Evolutionary conservation across 73 alveolate species (phyloP).

Genomic region (Durusdinium trenchii): DNA sequence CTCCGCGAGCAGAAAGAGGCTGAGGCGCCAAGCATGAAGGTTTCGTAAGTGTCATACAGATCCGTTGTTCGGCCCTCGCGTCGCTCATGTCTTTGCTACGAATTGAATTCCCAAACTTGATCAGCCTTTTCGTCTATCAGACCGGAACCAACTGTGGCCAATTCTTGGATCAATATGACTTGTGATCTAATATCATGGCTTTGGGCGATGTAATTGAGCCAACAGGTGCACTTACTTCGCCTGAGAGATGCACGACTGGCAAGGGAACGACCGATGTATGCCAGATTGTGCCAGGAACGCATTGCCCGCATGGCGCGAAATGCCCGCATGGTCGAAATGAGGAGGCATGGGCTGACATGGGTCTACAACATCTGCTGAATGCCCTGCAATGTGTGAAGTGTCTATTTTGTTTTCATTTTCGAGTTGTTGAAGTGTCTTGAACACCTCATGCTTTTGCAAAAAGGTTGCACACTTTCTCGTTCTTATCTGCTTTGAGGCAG

Average conservation of each 20-base stretch:
- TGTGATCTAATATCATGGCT: background rate
- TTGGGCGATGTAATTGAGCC: no score
- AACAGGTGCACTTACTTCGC: no score
- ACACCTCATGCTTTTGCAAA: background rate
- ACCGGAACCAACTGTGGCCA: background rate
- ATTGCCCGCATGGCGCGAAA: constrained; percentile 33
- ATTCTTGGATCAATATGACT: background rate
- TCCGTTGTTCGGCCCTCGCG: background rate
- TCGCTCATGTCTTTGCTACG: background rate
- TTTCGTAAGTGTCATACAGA: background rate
- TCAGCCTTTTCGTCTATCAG: background rate
- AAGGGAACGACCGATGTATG: no score
- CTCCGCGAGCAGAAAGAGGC: constrained; percentile 15
- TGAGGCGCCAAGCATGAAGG: background rate
- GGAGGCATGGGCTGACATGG: background rate
- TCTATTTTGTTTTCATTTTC: no score
- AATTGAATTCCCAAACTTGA: background rate
- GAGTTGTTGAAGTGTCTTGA: background rate
- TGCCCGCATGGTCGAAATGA: constrained; percentile 47
- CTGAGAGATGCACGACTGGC: no score
- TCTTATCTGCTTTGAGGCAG: constrained; percentile 11
- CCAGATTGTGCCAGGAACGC: constrained; percentile 40
- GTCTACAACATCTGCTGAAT: background rate
- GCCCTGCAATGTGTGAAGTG: background rate
- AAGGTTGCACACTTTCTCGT: background rate